Evolutionary conservation across 2,329 filamentous ascomycete genomes (phyloP).

Genomic region (Madurella mycetomatis): DNA sequence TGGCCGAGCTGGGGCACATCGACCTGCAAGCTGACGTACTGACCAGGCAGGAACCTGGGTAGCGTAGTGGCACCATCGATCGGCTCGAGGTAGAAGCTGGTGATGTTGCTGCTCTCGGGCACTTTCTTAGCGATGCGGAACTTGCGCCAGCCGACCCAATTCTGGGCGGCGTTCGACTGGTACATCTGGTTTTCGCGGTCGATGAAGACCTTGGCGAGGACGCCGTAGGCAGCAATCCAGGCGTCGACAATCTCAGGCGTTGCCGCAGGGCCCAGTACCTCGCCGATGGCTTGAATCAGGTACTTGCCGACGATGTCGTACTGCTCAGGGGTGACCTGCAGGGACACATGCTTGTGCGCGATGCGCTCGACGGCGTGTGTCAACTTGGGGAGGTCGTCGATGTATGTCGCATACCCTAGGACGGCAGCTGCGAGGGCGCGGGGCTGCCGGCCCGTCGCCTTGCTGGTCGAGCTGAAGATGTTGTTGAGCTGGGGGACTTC

Average conservation of each 20-base stretch:
- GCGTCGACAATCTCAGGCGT: conserved; percentile 63
- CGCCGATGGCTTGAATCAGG: conserved; percentile 62
- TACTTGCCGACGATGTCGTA: conserved; percentile 68
- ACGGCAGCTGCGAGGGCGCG: conserved; percentile 59
- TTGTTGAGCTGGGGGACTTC: conserved; percentile 63
- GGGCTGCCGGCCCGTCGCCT: conserved; percentile 57
- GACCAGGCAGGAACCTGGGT: conserved; percentile 62
- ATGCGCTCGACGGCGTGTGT: conserved; percentile 50
- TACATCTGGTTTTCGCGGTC: conserved; percentile 60
- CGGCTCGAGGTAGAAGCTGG: conserved; percentile 64
- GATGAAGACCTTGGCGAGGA: conserved; percentile 69
- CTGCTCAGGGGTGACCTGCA: conserved; percentile 63
- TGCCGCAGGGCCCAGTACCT: conserved; percentile 62
- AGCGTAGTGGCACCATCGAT: conserved; percentile 53
- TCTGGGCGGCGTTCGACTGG: conserved; percentile 42
- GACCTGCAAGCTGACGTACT: conserved; percentile 64
- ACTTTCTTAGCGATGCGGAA: conserved; percentile 63
- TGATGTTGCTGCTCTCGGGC: conserved; percentile 62
- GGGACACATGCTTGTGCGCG: conserved; percentile 69
- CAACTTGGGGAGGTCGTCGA: conserved; percentile 56
- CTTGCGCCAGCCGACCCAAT: conserved; percentile 63
- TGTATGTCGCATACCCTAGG: conserved; percentile 66
- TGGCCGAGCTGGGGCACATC: conserved; percentile 56
- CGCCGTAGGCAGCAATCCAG: conserved; percentile 68
- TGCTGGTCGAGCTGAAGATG: conserved; percentile 65